Conservation (phyloP, 352 stramenopile species). For the Achlya hypogyna region DNA sequence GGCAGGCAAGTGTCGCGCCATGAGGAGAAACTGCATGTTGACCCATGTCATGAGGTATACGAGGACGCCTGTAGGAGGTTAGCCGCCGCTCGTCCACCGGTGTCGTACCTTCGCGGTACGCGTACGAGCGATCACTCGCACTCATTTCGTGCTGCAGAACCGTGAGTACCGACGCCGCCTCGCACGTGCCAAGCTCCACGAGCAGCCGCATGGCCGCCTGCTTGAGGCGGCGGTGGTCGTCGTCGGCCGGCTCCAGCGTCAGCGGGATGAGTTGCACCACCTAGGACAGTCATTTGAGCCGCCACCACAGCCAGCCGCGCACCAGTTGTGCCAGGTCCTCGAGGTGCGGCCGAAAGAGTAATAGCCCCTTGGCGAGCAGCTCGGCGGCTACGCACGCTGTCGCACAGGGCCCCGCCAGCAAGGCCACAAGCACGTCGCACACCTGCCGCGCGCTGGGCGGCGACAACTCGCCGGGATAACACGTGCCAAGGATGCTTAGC, state of each 20-base stretch:
- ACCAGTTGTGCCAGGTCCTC: conserved; percentile 37
- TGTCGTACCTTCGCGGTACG: conserved; percentile 53
- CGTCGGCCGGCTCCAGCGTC: conserved; percentile 1
- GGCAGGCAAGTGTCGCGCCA: conserved; percentile 72
- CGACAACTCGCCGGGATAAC: conserved; percentile 73
- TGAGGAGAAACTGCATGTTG: conserved; percentile 72
- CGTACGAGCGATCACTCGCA: conserved; percentile 49
- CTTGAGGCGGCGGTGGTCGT: conserved; percentile 4
- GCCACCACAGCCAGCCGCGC: too few species aligned
- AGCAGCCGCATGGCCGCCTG: conserved; percentile 61
- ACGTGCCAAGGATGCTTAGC: conserved; percentile 80
- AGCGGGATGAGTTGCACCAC: conserved; percentile 16
- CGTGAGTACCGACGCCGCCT: conserved; percentile 65
- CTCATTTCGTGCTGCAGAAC: conserved; percentile 80
- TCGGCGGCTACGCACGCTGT: conserved; percentile 64
- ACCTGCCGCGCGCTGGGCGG: conserved; percentile 64
- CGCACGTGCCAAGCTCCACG: conserved; percentile 67
- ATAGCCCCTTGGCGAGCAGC: conserved; percentile 68
- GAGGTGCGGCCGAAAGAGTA: conserved; percentile 75
- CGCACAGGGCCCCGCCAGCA: conserved; percentile 32
- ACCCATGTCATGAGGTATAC: conserved; percentile 74
- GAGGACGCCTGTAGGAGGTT: conserved; percentile 32
- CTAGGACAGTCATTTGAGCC: too few species aligned
- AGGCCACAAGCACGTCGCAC: conserved; percentile 61
- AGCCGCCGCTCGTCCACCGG: too few species aligned